Evolutionary conservation across 257 asterid genomes (phyloP), one percentile per base, ranked within the genome.

Genomic region (Osmanthus fragrans): DNA sequence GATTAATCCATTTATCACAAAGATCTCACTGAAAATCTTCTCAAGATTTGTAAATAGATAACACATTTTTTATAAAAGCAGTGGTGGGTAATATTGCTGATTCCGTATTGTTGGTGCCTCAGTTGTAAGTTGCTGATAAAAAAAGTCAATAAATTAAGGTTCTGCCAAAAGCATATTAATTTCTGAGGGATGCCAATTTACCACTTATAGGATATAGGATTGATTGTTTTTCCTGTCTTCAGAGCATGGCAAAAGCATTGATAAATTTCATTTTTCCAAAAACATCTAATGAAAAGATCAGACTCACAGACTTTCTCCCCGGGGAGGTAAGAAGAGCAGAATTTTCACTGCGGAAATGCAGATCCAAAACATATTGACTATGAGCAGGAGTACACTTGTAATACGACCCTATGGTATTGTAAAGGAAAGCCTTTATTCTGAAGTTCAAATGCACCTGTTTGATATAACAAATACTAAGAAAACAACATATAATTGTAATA

Each of bases 291-390:
- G 36, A 63, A 63, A 3, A 27, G 13, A 27, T 27, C 34, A 23
- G 60, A 85, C 97, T 88, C 85, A 94, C 98, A 79, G 82, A 85
- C 58, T 72, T 73, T 75, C 84, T 85, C 72, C 86, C 82, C 75
- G 97, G 97, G 80, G 94, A 77, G 63, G 94, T 86, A 79, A 94
- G 84, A 85, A 91, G 87, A 81, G 92, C 97, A 79, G 81, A 82
- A 86, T 86, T 89, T 81, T 82, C 82, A 42, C 88, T 77, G 39
- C 77, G 51, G 70, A 88, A 71, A 63, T 56, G 63, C 77, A 94
- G 77, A 69, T 72, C 73, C 78, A 94, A 79, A 76, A 78, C 82
- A 79, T 97, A 94, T 67, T 81, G 76, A 74, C 86, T 86, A 15
- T 63, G 87, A 54, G 80, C 74, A 76, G 86, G 90, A 80, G 75